phyloP scores from a whole-genome alignment of 352 stramenopile species.

The Phytopythium delawarense region DNA sequence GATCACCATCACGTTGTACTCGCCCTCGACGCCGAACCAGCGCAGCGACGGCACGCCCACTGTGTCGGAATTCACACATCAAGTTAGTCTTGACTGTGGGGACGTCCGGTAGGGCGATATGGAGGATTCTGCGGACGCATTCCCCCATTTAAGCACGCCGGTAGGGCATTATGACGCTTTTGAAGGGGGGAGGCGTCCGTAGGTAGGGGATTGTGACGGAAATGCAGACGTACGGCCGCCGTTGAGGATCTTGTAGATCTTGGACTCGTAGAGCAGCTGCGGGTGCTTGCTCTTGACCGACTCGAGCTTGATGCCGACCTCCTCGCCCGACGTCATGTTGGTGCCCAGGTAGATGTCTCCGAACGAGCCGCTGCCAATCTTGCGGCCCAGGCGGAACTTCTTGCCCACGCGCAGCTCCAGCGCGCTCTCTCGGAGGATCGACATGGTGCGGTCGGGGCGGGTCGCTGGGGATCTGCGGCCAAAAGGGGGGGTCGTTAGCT shows the following conservation, averaged over 20 bases:
- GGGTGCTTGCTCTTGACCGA: constrained; percentile 97
- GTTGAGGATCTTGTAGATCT: constrained; percentile 99
- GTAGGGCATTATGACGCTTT: too few species aligned
- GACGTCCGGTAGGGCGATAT: background rate
- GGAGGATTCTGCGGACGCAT: background rate
- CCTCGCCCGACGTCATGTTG: constrained; percentile 98
- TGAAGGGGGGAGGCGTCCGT: too few species aligned
- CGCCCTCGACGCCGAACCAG: constrained; percentile 99
- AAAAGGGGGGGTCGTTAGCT: too few species aligned
- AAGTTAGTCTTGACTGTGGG: background rate
- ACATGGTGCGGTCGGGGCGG: background rate
- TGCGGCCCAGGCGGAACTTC: constrained; percentile 98
- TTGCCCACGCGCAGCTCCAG: constrained; percentile 98
- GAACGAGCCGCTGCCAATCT: constrained; percentile 99
- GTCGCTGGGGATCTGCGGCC: too few species aligned
- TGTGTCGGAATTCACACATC: constrained; percentile 50
- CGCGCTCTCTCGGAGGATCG: constrained; percentile 11
- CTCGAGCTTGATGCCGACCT: constrained; percentile 99
- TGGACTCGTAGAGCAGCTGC: constrained; percentile 99
- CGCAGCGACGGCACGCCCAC: constrained; percentile 98
- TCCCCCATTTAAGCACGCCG: background rate
- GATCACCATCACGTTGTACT: constrained; percentile 99
- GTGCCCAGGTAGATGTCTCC: constrained; percentile 99
- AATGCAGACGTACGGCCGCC: constrained; percentile 90
- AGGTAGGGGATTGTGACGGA: background rate